phyloP scores from a whole-genome alignment of 2,329 filamentous ascomycete genomes.

The Botrytis cinerea region DNA sequence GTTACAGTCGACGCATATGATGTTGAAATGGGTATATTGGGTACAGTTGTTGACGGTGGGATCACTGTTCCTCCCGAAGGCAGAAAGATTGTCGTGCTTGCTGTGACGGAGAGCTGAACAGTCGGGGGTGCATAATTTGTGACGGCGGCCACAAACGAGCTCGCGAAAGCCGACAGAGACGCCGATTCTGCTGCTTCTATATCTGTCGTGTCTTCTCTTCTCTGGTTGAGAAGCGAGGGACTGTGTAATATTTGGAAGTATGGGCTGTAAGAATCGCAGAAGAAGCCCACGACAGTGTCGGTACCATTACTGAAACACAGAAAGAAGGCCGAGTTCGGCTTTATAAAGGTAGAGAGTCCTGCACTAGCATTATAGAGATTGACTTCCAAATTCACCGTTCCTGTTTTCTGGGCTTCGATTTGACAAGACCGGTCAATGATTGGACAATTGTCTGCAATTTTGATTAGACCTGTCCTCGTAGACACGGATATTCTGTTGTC shows the following conservation, averaged over 20 bases:
- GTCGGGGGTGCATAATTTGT: neutral
- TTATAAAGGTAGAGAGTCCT: neutral
- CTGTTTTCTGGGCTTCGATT: neutral
- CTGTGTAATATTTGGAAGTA: neutral
- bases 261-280: constrained; percentile 4
- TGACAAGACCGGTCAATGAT: neutral
- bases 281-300: neutral
- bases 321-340: constrained; percentile 10
- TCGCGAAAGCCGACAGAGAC: neutral
- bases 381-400: neutral
- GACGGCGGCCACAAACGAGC: neutral
- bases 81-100: neutral
- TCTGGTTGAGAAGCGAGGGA: neutral
- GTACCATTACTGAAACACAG: neutral
- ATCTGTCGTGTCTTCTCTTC: neutral
- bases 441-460: neutral
- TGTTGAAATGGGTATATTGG: neutral
- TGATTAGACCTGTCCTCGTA: neutral
- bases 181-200: neutral
- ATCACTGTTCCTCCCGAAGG: neutral
- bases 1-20: neutral
- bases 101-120: neutral
- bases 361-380: neutral
- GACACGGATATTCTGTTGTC: neutral
- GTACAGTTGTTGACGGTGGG: neutral